Evolutionary conservation across 352 stramenopile species (phyloP).

Genomic region (Pythium myriotylum): DNA sequence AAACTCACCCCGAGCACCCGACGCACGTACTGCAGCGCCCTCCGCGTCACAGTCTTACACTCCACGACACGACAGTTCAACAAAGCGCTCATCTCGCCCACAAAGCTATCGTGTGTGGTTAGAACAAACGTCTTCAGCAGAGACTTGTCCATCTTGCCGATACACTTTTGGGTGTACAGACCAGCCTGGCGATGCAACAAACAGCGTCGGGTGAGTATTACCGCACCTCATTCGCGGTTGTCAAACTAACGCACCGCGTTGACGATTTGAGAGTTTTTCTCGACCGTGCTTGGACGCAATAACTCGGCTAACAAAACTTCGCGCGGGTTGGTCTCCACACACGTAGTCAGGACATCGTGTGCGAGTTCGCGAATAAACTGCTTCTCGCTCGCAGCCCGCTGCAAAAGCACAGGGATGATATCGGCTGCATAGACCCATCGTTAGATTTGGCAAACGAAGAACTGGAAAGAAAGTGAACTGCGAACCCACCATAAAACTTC

Average conservation of each 20-base stretch:
- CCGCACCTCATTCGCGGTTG: background rate
- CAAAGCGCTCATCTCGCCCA: slow-evolving; percentile 57
- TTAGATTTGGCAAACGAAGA: too few relatives aligned
- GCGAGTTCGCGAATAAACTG: slow-evolving; percentile 75
- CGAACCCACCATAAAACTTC: slow-evolving; percentile 13
- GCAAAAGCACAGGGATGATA: slow-evolving; percentile 55
- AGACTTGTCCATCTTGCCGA: slow-evolving; percentile 45
- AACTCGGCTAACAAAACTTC: slow-evolving; percentile 21
- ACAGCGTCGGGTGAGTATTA: background rate
- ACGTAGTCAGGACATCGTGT: slow-evolving; percentile 15
- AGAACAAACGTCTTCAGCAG: slow-evolving; percentile 45
- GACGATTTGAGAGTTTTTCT: slow-evolving; percentile 31
- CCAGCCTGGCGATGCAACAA: slow-evolving; percentile 16
- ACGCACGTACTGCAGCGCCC: slow-evolving; percentile 51
- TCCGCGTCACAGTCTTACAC: slow-evolving; percentile 60
- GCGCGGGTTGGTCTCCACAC: slow-evolving; percentile 11
- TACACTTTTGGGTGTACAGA: slow-evolving; percentile 55
- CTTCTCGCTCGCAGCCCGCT: slow-evolving; percentile 65
- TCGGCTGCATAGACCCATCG: slow-evolving; percentile 26
- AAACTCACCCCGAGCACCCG: slow-evolving; percentile 50
- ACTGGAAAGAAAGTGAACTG: background rate
- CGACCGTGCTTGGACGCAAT: slow-evolving; percentile 17
- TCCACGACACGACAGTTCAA: slow-evolving; percentile 74
- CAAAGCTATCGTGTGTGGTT: slow-evolving; percentile 45
- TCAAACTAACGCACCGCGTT: slow-evolving; percentile 11